A percentile compares a stretch with the other conserved stretches of the same genome.
Conservation (phyloP, 805 yeast genomes). For the Debaryomyces castellii region DNA sequence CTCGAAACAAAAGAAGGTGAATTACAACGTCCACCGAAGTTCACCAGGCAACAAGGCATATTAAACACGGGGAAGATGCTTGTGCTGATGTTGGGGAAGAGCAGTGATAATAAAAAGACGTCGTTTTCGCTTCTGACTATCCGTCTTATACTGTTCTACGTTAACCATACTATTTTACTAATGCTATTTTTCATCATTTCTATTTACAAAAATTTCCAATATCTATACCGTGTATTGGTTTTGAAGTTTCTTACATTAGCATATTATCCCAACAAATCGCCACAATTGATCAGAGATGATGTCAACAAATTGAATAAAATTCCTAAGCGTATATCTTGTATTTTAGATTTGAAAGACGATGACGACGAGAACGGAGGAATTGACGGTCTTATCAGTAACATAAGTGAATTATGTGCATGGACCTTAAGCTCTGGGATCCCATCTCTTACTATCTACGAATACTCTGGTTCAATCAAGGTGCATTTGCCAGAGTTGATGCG, state of each 20-base stretch:
- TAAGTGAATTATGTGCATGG: conserved; percentile 84
- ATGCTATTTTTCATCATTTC: conserved; percentile 57
- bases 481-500: conserved; percentile 52
- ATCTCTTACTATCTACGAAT: conserved; percentile 72
- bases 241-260: conserved; percentile 61
- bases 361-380: conserved; percentile 89
- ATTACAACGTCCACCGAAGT: not conserved
- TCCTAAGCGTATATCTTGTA: conserved; percentile 74
- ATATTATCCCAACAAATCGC: conserved; percentile 70
- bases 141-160: conserved; percentile 7
- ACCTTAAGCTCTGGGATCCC: conserved; percentile 84
- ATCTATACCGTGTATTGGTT: conserved; percentile 48
- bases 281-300: conserved; percentile 84
- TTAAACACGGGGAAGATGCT: not conserved
- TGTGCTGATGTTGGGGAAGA: not conserved
- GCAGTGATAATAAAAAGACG: not conserved
- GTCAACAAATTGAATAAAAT: conserved; percentile 69
- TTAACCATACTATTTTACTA: conserved; percentile 52
- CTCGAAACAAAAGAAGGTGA: not conserved
- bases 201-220: conserved; percentile 52
- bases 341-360: conserved; percentile 69
- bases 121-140: not conserved
- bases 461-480: conserved; percentile 63
- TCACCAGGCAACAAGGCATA: not conserved
- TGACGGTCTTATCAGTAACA: conserved; percentile 74